Evolutionary conservation across 2,329 filamentous ascomycete genomes (phyloP).

Genomic region (Gremmenia infestans): DNA sequence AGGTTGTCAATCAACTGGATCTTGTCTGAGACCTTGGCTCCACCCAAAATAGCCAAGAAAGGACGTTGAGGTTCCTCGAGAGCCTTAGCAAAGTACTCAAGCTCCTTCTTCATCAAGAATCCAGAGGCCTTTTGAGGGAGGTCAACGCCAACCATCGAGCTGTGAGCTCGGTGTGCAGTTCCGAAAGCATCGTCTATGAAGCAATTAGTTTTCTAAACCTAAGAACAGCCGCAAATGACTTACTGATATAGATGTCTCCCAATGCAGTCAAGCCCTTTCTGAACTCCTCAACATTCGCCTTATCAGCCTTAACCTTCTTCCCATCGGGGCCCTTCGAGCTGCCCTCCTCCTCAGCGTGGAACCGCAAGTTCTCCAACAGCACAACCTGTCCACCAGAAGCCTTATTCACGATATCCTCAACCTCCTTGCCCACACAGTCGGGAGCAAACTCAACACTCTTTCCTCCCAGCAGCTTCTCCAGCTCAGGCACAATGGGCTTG

Average conservation of each 20-base stretch:
- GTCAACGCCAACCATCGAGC: slow-evolving; percentile 96
- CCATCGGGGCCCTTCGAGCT: slow-evolving; percentile 89
- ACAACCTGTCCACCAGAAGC: slow-evolving; percentile 78
- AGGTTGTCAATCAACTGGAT: slow-evolving; percentile 99
- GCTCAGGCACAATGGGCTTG: slow-evolving; percentile 83
- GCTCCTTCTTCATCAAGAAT: slow-evolving; percentile 99
- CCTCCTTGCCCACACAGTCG: slow-evolving; percentile 84
- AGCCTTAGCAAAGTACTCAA: slow-evolving; percentile 98
- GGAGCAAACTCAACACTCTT: slow-evolving; percentile 83
- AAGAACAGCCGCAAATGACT: slow-evolving; percentile 35
- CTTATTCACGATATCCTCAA: slow-evolving; percentile 83
- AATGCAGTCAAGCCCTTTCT: slow-evolving; percentile 90
- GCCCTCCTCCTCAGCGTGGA: slow-evolving; percentile 97
- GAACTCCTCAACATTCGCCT: slow-evolving; percentile 87
- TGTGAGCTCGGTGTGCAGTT: slow-evolving; percentile 96
- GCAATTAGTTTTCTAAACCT: slow-evolving; percentile 12
- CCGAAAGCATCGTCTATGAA: slow-evolving; percentile 88
- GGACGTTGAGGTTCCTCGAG: slow-evolving; percentile 89
- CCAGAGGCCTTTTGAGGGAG: slow-evolving; percentile 95
- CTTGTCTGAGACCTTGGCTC: slow-evolving; percentile 98
- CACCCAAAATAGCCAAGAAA: slow-evolving; percentile 97
- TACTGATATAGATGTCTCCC: slow-evolving; percentile 94
- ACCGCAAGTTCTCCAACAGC: slow-evolving; percentile 94
- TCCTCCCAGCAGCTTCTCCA: slow-evolving; percentile 77
- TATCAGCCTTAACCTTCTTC: slow-evolving; percentile 98